Base-by-base conservation (phyloP, 176 grass and related monocot genomes). In the Aechmea fasciata region DNA sequence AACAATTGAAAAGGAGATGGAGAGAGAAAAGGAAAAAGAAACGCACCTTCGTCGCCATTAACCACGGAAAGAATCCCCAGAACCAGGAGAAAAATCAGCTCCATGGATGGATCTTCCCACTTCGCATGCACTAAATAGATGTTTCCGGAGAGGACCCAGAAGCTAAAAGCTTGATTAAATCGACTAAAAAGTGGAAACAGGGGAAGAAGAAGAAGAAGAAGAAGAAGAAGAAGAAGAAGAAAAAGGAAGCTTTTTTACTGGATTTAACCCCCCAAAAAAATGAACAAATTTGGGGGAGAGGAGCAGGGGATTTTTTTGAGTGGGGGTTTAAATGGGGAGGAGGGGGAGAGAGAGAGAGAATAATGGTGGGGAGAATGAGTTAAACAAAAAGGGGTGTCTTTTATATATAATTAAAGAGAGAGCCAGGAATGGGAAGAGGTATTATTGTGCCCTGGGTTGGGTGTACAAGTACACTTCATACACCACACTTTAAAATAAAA, bases 341-440 rank as follows among this genome's bases (percentile, higher is more conserved):
- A 23, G 18, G 52, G 53, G 52, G 53, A 13, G 73, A 71, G 47
- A 77, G 47, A 57, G 2, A 22, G 9, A 19, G 20, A 18, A 69
- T 9, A 72, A 80, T 77, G 76, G 75, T 72, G 79, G 76, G 67
- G 68, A 87, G 51, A 81, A 51, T n/a, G 48, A 20, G 13, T 18
- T 47, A 74, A 91, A 23, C 22, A 23, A 85, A 69, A 62, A 53
- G 52, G 17, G 67, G 65, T 2, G 55, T 41, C 63, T 75, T 81
- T 85, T 75, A 66, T 79, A 51, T 28, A n/a, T n/a, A n/a, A n/a
- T n/a, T n/a, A 82, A 85, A 82, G 64, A 71, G 11, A 13, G 25
- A 54, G n/a, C 22, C 24, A 9, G 61, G 6, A 18, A n/a, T 12
- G n/a, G 55, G n/a, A 70, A 15, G n/a, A 14, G 72, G 70, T 4